A percentile compares a stretch with the other conserved stretches of the same genome.
Conservation (phyloP, 331 rosid genomes). For the Cydonia oblonga region DNA sequence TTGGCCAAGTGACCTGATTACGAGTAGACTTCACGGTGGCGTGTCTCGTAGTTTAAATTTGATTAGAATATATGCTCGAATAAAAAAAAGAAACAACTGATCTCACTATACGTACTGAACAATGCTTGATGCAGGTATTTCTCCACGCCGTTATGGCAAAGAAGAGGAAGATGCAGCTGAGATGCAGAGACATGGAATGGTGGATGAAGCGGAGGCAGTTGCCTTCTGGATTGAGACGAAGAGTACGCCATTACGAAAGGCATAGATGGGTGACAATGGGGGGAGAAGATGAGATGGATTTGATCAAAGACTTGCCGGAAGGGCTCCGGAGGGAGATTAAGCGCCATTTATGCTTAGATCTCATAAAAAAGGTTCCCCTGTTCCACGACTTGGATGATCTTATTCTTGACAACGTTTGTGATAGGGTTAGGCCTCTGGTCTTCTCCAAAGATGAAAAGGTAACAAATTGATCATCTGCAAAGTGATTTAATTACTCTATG, state of each 20-base stretch:
- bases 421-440: slow-evolving; percentile 68
- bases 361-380: slow-evolving; percentile 80
- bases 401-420: slow-evolving; percentile 93
- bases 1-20: not conserved
- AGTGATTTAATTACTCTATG: not conserved
- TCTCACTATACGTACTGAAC: slow-evolving; percentile 11
- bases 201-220: slow-evolving; percentile 96
- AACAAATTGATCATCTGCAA: not conserved
- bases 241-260: slow-evolving; percentile 88
- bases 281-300: slow-evolving; percentile 87
- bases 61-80: too few species aligned
- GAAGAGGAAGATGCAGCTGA: slow-evolving; percentile 89
- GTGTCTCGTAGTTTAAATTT: too few species aligned
- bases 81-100: not conserved
- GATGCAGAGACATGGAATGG: slow-evolving; percentile 97
- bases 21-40: too few species aligned
- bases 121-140: slow-evolving; percentile 44
- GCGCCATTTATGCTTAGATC: slow-evolving; percentile 77
- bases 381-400: slow-evolving; percentile 86
- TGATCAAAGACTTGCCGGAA: slow-evolving; percentile 84
- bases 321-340: slow-evolving; percentile 93
- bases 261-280: slow-evolving; percentile 88
- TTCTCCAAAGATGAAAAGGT: slow-evolving; percentile 94
- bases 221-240: slow-evolving; percentile 58
- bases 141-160: slow-evolving; percentile 90